Evolutionary conservation across 2,329 filamentous ascomycete genomes (phyloP).

Genomic region (Trichoderma atroviride): DNA sequence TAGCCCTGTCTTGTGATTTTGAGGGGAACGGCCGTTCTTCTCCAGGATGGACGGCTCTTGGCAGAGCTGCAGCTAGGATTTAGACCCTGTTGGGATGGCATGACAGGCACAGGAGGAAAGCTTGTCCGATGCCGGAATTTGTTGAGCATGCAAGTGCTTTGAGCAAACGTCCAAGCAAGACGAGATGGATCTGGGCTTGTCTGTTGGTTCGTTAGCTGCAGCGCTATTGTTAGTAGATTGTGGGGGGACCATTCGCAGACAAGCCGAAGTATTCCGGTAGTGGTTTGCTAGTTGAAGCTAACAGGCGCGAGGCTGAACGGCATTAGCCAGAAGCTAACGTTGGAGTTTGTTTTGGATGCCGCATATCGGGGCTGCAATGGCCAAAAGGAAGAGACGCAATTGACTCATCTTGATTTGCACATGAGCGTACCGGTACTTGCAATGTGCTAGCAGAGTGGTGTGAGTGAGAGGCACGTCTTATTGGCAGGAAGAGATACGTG

Average conservation of each 20-base stretch:
- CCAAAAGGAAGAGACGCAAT: background rate
- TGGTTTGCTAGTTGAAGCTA: conserved; percentile 14
- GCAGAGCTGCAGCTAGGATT: background rate
- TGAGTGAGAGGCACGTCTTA: background rate
- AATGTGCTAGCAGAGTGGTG: background rate
- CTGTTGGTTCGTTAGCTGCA: conserved; percentile 13
- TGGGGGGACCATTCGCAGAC: conserved; percentile 12
- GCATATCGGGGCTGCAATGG: background rate
- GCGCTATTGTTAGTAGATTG: conserved; percentile 25
- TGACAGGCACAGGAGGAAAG: background rate
- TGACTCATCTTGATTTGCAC: background rate
- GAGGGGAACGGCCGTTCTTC: background rate
- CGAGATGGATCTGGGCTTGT: background rate
- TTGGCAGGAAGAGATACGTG: background rate
- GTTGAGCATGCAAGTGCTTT: background rate
- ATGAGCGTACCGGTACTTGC: background rate
- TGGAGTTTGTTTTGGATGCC: conserved; percentile 1
- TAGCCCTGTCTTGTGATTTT: conserved; percentile 15
- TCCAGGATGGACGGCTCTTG: background rate
- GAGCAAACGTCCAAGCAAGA: background rate
- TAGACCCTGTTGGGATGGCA: background rate
- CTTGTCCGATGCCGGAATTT: conserved; percentile 16
- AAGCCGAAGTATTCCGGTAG: conserved; percentile 24
- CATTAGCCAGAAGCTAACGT: background rate
- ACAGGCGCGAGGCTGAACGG: conserved; percentile 2